A percentile compares a stretch with the other conserved stretches of the same genome.
phyloP scores from a whole-genome alignment of 192 early-diverging fungal species.

The Funneliformis geosporum region DNA sequence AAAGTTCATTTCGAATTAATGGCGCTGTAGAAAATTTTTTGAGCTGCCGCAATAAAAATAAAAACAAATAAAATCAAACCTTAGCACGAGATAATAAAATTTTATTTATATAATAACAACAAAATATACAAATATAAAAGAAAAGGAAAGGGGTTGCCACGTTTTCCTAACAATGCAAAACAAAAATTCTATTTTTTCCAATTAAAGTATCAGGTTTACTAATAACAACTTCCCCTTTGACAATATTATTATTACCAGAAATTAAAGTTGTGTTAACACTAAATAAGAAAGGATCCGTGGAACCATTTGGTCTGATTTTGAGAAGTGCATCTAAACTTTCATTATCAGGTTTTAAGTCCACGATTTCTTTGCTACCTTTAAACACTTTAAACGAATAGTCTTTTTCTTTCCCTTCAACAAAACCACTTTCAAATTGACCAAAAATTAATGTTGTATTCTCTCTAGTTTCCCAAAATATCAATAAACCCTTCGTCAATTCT shows the following conservation, averaged over 20 bases:
- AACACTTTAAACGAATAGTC: neutral
- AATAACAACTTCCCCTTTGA: neutral
- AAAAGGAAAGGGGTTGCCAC: too few relatives aligned
- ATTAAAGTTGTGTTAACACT: neutral
- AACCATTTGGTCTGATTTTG: conserved; percentile 2
- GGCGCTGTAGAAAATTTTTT: too few relatives aligned
- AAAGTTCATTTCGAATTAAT: too few relatives aligned
- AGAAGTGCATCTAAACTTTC: neutral
- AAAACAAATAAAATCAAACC: too few relatives aligned
- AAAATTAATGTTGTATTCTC: neutral
- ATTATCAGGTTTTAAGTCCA: neutral
- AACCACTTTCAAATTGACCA: neutral
- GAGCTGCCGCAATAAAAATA: too few relatives aligned
- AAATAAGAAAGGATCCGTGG: conserved; percentile 5
- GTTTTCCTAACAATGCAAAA: too few relatives aligned
- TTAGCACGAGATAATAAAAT: too few relatives aligned
- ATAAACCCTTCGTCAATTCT: neutral
- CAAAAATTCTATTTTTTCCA: neutral
- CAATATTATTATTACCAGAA: neutral
- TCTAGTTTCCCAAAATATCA: neutral
- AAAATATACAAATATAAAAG: too few relatives aligned
- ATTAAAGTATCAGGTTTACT: neutral
- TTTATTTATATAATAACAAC: too few relatives aligned
- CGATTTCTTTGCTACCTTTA: neutral
- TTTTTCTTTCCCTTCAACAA: neutral